These are phyloP conservation scores for Aspergillus sp. DNA, from an alignment of 2,329 filamentous ascomycete species.

Conservation along the genomic window DNA sequence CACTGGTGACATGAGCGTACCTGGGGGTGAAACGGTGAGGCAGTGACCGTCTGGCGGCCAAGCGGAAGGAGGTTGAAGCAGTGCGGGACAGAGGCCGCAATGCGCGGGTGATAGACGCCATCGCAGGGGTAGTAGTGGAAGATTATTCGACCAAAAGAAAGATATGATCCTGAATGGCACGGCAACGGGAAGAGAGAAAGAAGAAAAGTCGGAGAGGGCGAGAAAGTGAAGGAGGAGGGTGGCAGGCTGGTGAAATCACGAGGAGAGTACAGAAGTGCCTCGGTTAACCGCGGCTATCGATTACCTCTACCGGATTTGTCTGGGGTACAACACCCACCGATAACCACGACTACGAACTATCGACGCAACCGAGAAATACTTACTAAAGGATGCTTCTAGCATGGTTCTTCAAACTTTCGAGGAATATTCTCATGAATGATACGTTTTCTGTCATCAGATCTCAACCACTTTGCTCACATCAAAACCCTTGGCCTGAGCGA, in stretches of 20 bases:
- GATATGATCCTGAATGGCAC: slow-evolving; percentile 3
- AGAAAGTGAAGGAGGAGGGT: slow-evolving; percentile 10
- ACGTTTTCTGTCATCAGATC: slow-evolving; percentile 7
- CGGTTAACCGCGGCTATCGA: slow-evolving; percentile 17
- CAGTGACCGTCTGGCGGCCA: slow-evolving; percentile 37
- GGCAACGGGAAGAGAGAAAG: neutral
- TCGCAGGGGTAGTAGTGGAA: slow-evolving; percentile 23
- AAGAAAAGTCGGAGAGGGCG: neutral
- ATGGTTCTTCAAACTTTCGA: too few species aligned
- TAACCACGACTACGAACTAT: neutral
- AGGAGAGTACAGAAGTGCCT: slow-evolving; percentile 11
- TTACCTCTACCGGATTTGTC: neutral
- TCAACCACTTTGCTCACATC: slow-evolving; percentile 27
- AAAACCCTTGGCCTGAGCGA: slow-evolving; percentile 36
- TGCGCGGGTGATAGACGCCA: slow-evolving; percentile 49
- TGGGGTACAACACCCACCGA: neutral
- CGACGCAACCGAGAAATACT: too few species aligned
- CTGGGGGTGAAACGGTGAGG: slow-evolving; percentile 39
- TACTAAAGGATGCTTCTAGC: too few species aligned
- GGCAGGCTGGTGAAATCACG: slow-evolving; percentile 6
- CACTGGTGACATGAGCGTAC: slow-evolving; percentile 25
- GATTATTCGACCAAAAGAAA: slow-evolving; percentile 4
- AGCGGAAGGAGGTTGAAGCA: slow-evolving; percentile 32
- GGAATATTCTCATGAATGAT: too few species aligned
- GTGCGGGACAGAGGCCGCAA: slow-evolving; percentile 46